Conservation (phyloP, 768 basidiomycete species). For the Boletus vermiculosoides region DNA sequence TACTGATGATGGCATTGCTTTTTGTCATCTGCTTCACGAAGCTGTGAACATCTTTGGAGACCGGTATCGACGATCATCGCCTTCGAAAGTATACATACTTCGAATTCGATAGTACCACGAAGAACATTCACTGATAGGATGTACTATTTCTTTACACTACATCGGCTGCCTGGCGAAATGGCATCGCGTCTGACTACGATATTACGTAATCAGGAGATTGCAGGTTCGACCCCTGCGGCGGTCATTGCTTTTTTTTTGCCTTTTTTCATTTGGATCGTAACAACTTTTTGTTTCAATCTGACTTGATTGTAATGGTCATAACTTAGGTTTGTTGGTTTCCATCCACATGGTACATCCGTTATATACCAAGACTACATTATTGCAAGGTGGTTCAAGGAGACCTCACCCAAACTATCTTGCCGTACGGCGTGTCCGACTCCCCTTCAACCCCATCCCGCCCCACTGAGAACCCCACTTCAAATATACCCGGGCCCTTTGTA, state of each 20-base stretch:
- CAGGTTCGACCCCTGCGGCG: slow-evolving; percentile 79
- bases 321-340: not conserved
- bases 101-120: too few species aligned
- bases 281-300: not conserved
- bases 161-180: slow-evolving; percentile 85
- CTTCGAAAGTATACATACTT: not conserved
- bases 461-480: slow-evolving; percentile 54
- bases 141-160: accelerated
- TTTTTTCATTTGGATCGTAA: not conserved
- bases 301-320: not conserved
- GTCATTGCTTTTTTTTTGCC: slow-evolving; percentile 13
- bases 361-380: not conserved
- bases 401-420: slow-evolving; percentile 45
- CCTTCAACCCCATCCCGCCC: slow-evolving; percentile 30
- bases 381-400: not conserved
- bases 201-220: slow-evolving; percentile 74
- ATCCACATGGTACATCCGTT: too few species aligned
- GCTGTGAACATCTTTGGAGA: not conserved
- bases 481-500: slow-evolving; percentile 39
- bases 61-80: not conserved
- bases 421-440: slow-evolving; percentile 45
- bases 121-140: not conserved
- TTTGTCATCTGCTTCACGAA: not conserved
- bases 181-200: slow-evolving; percentile 93
- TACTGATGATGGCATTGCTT: not conserved